These are phyloP conservation scores for Coemansia sp. DNA, from an alignment of 192 early-diverging fungal species.

Conservation along the genomic window DNA sequence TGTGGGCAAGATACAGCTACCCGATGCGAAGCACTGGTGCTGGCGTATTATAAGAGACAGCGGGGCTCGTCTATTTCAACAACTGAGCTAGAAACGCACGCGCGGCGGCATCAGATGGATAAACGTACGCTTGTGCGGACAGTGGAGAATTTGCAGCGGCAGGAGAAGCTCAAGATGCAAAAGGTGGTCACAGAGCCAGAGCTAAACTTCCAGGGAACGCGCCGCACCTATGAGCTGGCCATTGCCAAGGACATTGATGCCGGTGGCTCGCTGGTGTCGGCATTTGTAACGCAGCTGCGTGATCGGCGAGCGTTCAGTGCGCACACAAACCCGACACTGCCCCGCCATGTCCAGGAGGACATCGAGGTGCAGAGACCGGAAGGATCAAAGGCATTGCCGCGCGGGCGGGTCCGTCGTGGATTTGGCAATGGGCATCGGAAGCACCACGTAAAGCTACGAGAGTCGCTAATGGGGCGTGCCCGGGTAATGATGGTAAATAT, in stretches of 20 bases:
- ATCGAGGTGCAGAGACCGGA: conserved; percentile 16
- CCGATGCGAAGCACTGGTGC: conserved; percentile 5
- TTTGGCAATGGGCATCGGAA: background rate
- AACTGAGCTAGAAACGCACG: conserved; percentile 1
- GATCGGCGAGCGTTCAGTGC: conserved; percentile 13
- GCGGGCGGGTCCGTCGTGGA: background rate
- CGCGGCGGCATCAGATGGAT: conserved; percentile 18
- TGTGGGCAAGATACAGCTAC: background rate
- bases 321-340: background rate
- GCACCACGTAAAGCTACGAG: background rate
- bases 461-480: conserved; percentile 11
- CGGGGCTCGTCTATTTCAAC: conserved; percentile 5
- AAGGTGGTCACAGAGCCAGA: background rate
- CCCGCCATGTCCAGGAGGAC: background rate
- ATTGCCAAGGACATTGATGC: conserved; percentile 24
- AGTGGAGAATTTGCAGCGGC: conserved; percentile 12
- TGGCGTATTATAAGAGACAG: conserved; percentile 9
- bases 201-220: background rate
- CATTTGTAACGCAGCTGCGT: conserved; percentile 20
- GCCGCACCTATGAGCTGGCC: conserved; percentile 4
- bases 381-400: background rate
- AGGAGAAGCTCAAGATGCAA: conserved; percentile 14
- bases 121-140: conserved; percentile 30
- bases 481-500: conserved; percentile 2
- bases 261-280: conserved; percentile 14